phyloP scores from a whole-genome alignment of 768 basidiomycete species.

The Phlebiopsis flavidoalba region DNA sequence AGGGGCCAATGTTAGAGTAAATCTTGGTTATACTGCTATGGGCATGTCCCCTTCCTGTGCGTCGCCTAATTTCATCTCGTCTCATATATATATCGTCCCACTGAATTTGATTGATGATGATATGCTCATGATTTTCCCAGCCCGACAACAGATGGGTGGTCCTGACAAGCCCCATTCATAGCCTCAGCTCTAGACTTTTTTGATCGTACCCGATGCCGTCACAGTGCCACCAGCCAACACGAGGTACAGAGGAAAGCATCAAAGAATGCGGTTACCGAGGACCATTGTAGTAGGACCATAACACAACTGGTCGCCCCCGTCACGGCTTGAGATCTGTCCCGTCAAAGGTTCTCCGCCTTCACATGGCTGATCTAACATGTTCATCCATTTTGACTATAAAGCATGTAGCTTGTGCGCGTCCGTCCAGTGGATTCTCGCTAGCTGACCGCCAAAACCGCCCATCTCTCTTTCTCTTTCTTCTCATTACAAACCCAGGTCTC shows the following conservation, averaged over 20 bases:
- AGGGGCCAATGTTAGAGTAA: neutral
- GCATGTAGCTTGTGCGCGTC: neutral
- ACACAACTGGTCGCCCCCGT: conserved; percentile 1
- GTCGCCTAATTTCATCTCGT: neutral
- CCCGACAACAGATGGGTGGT: neutral
- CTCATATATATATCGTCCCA: neutral
- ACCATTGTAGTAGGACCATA: neutral
- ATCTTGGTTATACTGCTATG: no score
- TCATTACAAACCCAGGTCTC: conserved; percentile 9
- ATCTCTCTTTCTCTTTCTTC: conserved; percentile 5
- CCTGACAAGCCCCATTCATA: neutral
- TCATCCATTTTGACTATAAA: conserved; percentile 2
- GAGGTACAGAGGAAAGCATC: neutral
- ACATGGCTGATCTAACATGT: neutral
- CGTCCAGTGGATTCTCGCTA: neutral
- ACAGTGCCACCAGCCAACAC: neutral
- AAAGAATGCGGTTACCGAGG: conserved; percentile 1
- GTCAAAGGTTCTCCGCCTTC: neutral
- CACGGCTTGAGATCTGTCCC: neutral
- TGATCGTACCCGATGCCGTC: neutral
- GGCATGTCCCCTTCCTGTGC: neutral
- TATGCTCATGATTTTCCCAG: neutral
- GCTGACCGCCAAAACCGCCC: neutral
- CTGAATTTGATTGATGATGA: neutral
- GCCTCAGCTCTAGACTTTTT: neutral